A percentile compares a stretch with the other conserved stretches of the same genome.
phyloP scores from a whole-genome alignment of 2,329 filamentous ascomycete genomes.

The Neophaeococcomyces mojaviensis region DNA sequence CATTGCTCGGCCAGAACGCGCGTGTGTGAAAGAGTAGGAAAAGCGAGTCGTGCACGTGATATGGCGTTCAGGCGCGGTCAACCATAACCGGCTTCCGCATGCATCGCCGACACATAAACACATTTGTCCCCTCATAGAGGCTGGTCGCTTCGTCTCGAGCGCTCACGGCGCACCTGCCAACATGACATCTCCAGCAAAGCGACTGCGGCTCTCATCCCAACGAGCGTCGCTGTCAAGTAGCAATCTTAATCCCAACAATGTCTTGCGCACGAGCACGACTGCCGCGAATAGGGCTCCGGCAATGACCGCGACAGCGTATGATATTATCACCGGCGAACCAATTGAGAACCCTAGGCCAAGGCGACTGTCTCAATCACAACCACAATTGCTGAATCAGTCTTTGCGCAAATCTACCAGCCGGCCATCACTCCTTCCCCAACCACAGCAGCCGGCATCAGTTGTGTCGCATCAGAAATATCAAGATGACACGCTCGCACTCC shows the following conservation, averaged over 20 bases:
- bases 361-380: conserved; percentile 3
- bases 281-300: conserved; percentile 22
- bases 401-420: not conserved
- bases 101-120: too few species aligned
- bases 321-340: conserved; percentile 52
- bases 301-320: conserved; percentile 50
- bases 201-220: conserved; percentile 19
- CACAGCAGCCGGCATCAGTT: not conserved
- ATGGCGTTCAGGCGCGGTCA: too few species aligned
- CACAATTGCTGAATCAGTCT: not conserved
- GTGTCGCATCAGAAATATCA: conserved; percentile 9
- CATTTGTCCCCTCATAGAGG: too few species aligned
- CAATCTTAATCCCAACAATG: conserved; percentile 12
- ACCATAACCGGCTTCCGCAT: too few species aligned
- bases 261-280: conserved; percentile 7
- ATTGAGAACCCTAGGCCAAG: conserved; percentile 24
- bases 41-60: too few species aligned
- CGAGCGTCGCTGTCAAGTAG: conserved; percentile 18
- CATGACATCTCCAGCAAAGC: conserved; percentile 22
- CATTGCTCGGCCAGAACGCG: too few species aligned
- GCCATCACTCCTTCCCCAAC: conserved; percentile 1
- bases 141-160: too few species aligned
- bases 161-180: too few species aligned
- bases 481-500: conserved; percentile 75
- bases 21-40: too few species aligned